Evolutionary conservation across 2,329 filamentous ascomycete genomes (phyloP).

Genomic region (Calonectria hongkongensis): DNA sequence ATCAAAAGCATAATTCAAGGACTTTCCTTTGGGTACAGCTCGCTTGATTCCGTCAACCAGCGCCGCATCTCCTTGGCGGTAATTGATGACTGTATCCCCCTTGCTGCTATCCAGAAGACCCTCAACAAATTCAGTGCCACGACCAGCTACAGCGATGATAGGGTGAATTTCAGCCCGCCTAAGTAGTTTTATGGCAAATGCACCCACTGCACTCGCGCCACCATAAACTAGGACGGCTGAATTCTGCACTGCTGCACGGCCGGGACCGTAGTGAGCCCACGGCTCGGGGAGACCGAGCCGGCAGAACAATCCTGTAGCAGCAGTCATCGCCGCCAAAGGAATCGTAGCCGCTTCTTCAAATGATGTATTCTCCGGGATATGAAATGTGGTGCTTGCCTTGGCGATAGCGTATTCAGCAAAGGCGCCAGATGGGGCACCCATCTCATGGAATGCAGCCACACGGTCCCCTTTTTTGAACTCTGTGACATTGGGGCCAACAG

Average conservation of each 20-base stretch:
- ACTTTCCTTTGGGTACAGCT: neutral
- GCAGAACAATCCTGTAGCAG: slow-evolving; percentile 8
- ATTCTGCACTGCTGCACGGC: neutral
- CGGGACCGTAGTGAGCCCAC: neutral
- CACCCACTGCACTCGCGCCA: slow-evolving; percentile 18
- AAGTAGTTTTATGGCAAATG: slow-evolving; percentile 2
- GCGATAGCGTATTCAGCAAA: slow-evolving; percentile 18
- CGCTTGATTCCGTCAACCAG: neutral
- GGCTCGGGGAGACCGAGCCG: slow-evolving; percentile 3
- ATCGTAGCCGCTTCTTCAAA: slow-evolving; percentile 13
- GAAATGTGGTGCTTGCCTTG: slow-evolving; percentile 6
- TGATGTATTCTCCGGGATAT: neutral
- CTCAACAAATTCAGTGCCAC: neutral
- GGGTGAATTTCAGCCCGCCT: neutral
- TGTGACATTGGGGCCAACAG: neutral
- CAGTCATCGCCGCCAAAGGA: slow-evolving; percentile 6
- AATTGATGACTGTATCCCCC: slow-evolving; percentile 4
- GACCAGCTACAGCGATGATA: slow-evolving; percentile 21
- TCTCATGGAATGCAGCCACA: slow-evolving; percentile 19
- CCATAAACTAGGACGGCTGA: slow-evolving; percentile 11
- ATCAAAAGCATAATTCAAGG: neutral
- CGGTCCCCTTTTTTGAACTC: slow-evolving; percentile 24
- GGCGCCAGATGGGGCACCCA: neutral
- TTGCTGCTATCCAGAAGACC: neutral
- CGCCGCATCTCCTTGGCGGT: slow-evolving; percentile 1